Base-by-base conservation (phyloP, 257 asterid genomes). In the Mentha longifolia region DNA sequence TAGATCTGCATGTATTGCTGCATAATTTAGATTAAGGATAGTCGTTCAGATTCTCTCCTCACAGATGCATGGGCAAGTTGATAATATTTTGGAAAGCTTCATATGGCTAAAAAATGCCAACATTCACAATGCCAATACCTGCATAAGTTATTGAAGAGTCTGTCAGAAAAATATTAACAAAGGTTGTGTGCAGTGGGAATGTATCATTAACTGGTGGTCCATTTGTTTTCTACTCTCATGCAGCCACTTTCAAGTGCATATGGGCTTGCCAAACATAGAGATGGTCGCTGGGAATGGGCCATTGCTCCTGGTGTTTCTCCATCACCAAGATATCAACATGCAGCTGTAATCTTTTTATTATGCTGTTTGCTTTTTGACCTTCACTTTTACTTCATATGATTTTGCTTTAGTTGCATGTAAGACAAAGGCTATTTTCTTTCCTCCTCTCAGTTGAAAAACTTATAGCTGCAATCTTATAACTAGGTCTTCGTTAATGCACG, bases 281-380 rank as follows among this genome's bases (percentile, higher is more conserved):
- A 95, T 88, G 99, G 99, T 77, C 97, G 99, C 45, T 95, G 99
- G 99, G 99, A 95, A 81, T 95, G 99, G 99, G 99, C 99, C 77
- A 95, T 95, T 80, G 99, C 99, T 71, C 99, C 99, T 67, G 99
- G 99, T 66, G 99, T 95, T 71, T 95, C 99, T 72, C 99, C 99
- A 2, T 95, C 99, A 74, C 73, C 97, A 56, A 92, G 99, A 87
- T 95, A 95, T 83, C 99, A 95, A 81, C 99, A 95, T 79, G 99
- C 98, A 58, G 99, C 98, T 22, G 99, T 95, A 76, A 79, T 95
- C 83, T 70, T 31, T 73, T 30, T 33, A 28, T 70, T 31, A 39
- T 57, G 63, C 17, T 35, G 30, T 50, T 70, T 31, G 46, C 61
- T 70, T 51, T 57, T 14, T 33, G n/a, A 56, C 61, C 47, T 68